Base-by-base conservation (phyloP, 1,284 basidiomycete species). In the Tilletia indica region DNA sequence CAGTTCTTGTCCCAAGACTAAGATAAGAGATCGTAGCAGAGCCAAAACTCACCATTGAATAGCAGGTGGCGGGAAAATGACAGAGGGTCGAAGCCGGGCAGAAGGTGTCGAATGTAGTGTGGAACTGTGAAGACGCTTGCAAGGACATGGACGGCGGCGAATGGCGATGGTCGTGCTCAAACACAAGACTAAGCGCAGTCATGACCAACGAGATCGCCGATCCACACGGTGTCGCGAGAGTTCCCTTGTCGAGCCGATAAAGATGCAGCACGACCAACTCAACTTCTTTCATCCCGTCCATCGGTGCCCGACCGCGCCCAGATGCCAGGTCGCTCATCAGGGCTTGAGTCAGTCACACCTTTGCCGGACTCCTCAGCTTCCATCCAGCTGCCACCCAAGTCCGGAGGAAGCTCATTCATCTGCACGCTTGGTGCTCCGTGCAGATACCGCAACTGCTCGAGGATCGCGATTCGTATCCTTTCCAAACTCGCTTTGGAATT, bases 341-440 rank as follows among this genome's bases (percentile, higher is more conserved):
- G 19, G 16, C 12, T 64, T 8, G 61, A 19, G 21, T 64, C 61
- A 34, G 61, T 64, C 6, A 34, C 36, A 1, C 61, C 61, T 16
- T 64, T 64, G 4, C 61, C 61, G 61, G 16, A 39, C 34, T 64
- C 34, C 61, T 92, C 91, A 83, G 97, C 93, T 70, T 91, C 89
- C 14, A 89, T 89, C 67, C 96, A 86, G 79, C 92, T 89, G 2
- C 91, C 91, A 72, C 91, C 90, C 25, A 98, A 86, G 79, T 96
- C 92, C 0, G 95, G 96, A 5, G 97, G 96, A 66, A 99, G 92
- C 85, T 97, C 93, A 81, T 94, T 92, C 93, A 98, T 93, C 78
- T 91, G 91, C 9, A 99, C 93, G 82, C 93, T 95, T 0, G 96
- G 96, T 58, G 97, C 96, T 36, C 94, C 94, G 78, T 96, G 92